Base-by-base conservation (phyloP, 805 yeast genomes). In the Hanseniaspora singularis region DNA sequence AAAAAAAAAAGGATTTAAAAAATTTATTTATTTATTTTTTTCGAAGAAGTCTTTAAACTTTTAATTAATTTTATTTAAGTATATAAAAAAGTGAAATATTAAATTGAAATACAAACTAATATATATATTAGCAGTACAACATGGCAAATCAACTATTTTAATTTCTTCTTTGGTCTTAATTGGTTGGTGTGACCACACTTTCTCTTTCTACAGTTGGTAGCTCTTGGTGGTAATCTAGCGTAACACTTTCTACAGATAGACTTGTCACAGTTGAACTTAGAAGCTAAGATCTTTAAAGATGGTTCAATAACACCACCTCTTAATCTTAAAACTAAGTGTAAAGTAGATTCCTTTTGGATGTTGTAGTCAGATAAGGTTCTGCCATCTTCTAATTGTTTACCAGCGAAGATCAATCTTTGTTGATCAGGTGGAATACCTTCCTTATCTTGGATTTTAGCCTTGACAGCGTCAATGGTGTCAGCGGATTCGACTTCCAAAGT, bases 151-250 rank as follows among this genome's bases (percentile, higher is more conserved):
- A 73, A 69, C 73, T 75, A 88, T 79, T 88, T 87, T 71, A 86
- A 80, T 88, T 89, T 89, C 94, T 89, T 89, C 94, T 89, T 92
- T 76, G 97, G 97, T 80, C 98, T 87, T 74, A 92, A 85, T 79
- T 92, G 98, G 81, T 92, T 92, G 71, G 96, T 79, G 94, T 92
- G 98, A 69, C 98, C 98, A 77, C 98, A 92, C 82, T 92, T 92
- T 86, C 96, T 87, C 97, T 92, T 92, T 80, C 98, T 87, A 82
- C 98, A 92, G 96, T 92, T 92, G 74, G 97, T 92, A 65, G 98
- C 98, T 84, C 97, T 94, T 75, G 98, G 96, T 69, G 98, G 98
- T 69, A 92, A 88, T 81, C 98, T 92, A 65, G 98, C 96, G 82
- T 92, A 92, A 79, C 98, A 92, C 72, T 88, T 85, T 76, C 98